Base-by-base conservation (phyloP, 1,284 basidiomycete species). In the Trichosporon ovoides region DNA sequence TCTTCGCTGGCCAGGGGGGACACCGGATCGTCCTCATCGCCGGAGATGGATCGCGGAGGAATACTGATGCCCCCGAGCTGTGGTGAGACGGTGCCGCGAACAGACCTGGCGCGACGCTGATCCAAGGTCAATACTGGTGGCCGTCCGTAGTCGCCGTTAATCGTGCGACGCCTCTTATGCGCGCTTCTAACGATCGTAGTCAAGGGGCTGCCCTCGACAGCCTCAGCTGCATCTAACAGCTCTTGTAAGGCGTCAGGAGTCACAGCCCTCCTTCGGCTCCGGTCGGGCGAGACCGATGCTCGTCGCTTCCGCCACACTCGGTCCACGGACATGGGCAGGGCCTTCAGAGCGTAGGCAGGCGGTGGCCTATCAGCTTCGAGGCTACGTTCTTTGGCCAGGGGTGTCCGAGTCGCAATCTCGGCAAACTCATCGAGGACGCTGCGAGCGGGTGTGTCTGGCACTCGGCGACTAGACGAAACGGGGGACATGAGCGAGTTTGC, bases 351-450 rank as follows among this genome's bases (percentile, higher is more conserved):
- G 28, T 65, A 65, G 13, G 66, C 63, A 2, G 67, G 56, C 1
- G 69, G 66, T 24, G 33, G 22, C 49, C 35, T 24, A 19, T 43
- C 40, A 31, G 50, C 48, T 28, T 58, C 55, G 3, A 61, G 49
- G 18, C 55, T 57, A 10, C 58, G 53, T 22, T 65, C 64, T 19
- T 70, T 65, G 14, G 55, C 59, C 2, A 59, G 62, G 11, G 73
- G 73, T 1, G 72, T 75, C 49, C 73, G 69, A 6, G 73, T 72
- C 1, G 69, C 73, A 38, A 75, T 69, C 53, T 73, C 73, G 35
- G 73, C 73, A 58, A 63, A 75, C 55, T 75, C 73, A 37, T 75
- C 72, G 11, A 75, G 57, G 6, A 75, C 72, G 10, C 67, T 69
- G 36, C 73, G 64, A 9, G 73, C 72, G 0, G 73, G 73, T 2